Evolutionary conservation across 2,329 filamentous ascomycete species (phyloP), one percentile per base, ranked within the genome.

Genomic region (Monosporascus cannonballus): DNA sequence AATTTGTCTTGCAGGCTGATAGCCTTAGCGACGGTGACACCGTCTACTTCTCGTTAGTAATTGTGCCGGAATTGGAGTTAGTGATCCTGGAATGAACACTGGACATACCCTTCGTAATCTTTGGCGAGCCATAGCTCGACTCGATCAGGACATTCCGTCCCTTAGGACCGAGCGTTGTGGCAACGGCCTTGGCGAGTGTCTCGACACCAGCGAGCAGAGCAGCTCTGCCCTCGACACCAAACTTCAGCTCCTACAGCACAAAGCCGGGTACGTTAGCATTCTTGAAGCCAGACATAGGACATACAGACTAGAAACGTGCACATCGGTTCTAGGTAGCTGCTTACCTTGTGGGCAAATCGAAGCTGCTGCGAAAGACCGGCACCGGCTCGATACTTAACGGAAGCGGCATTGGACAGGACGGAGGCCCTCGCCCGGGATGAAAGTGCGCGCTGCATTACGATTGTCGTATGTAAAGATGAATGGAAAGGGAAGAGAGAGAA

Each of bases 101-200:
- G 27, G 4, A 70, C 80, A 58, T 79, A 96, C 93, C 93, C 81
- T 99, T 99, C 67, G 94, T 99, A 76, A 99, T 99, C 84, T 99
- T 99, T 67, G 94, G 94, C 47, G 94, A 96, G 73, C 94, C 94
- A 69, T 96, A 99, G 80, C 90, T 90, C 59, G 93, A 96, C 81
- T 99, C 94, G 64, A 99, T 99, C 69, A 99, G 75, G 63, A 99
- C 94, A 77, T 97, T 99, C 71, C 94, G 87, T 74, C 94, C 94
- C 83, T 99, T 99, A 67, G 94, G 94, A 63, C 94, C 94, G 57
- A 99, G 84, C 60, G 94, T 99, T 58, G 93, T 96, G 60, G 93
- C 89, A 59, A 99, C 94, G 59, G 94, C 94, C 78, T 87, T 96
- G 67, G 94, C 92, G 60, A 99, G 85, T 63, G 94, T 97, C 73